phyloP scores from a whole-genome alignment of 2,329 filamentous ascomycete species.

The Aspergillus texensis region DNA sequence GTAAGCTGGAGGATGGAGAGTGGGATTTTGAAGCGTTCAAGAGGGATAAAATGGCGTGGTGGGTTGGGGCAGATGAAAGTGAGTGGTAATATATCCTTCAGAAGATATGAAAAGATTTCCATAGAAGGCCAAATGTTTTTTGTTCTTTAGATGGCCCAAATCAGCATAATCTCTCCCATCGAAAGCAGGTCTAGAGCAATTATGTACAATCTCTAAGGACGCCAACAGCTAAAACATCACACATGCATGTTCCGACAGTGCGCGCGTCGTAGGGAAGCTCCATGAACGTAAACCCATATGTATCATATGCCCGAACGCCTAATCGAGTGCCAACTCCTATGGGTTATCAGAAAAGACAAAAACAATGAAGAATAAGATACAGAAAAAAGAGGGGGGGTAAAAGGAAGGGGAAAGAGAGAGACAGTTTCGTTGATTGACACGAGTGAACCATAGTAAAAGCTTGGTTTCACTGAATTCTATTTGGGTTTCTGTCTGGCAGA shows the following conservation, averaged over 20 bases:
- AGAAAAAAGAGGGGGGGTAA: conserved; percentile 1
- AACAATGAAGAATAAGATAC: conserved; percentile 8
- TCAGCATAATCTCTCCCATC: not conserved
- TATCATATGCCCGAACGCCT: conserved; percentile 12
- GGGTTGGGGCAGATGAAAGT: conserved; percentile 54
- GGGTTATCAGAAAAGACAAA: not conserved
- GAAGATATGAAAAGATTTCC: not conserved
- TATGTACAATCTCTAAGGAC: conserved; percentile 7
- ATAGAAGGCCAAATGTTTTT: not conserved
- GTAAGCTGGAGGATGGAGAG: conserved; percentile 68
- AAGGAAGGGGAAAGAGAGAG: not conserved
- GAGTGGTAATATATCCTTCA: conserved; percentile 39
- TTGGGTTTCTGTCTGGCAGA: conserved; percentile 4
- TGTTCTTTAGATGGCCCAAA: not conserved
- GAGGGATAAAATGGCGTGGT: conserved; percentile 68
- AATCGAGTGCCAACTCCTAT: conserved; percentile 11
- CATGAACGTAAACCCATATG: conserved; percentile 7
- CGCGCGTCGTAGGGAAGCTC: not conserved
- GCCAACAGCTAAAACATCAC: not conserved
- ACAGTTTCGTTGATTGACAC: not conserved
- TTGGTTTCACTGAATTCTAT: not conserved
- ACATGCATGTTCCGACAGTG: not conserved
- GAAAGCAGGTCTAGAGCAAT: not conserved
- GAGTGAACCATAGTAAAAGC: not conserved
- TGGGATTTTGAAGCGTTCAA: conserved; percentile 90